Conservation (phyloP, 2,329 filamentous ascomycete genomes). For the Cladosporium sp. region DNA sequence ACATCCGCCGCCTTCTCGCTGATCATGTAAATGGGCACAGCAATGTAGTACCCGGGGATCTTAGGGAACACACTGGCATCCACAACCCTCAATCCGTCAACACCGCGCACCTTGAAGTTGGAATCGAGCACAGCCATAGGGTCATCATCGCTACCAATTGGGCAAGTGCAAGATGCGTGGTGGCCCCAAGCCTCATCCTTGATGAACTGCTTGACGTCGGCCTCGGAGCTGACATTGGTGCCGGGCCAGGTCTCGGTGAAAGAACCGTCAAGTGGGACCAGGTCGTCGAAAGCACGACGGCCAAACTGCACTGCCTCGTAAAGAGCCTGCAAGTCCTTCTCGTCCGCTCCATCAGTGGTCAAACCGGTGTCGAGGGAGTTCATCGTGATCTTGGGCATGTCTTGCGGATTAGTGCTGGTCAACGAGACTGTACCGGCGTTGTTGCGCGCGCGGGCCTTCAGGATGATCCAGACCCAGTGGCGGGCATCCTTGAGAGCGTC, state of each 20-base stretch:
- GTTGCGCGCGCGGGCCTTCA: constrained; percentile 62
- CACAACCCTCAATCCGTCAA: constrained; percentile 32
- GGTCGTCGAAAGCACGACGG: constrained; percentile 35
- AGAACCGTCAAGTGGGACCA: constrained; percentile 9
- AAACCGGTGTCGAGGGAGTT: constrained; percentile 19
- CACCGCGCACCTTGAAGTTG: constrained; percentile 34
- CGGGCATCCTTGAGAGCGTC: constrained; percentile 41
- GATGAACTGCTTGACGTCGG: constrained; percentile 11
- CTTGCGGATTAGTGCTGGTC: constrained; percentile 18
- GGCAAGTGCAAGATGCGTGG: constrained; percentile 47
- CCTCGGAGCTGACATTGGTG: constrained; percentile 9
- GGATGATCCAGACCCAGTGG: constrained; percentile 47
- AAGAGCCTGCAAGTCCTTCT: constrained; percentile 47
- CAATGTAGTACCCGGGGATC: constrained; percentile 22
- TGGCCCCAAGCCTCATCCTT: constrained; percentile 16
- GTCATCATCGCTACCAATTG: constrained; percentile 36
- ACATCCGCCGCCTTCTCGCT: constrained; percentile 38
- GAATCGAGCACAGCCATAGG: constrained; percentile 33
- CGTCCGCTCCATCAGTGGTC: constrained; percentile 13
- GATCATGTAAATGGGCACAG: constrained; percentile 32
- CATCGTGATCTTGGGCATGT: constrained; percentile 14
- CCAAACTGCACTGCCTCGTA: constrained; percentile 53
- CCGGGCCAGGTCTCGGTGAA: constrained; percentile 13
- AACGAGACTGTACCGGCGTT: constrained; percentile 30
- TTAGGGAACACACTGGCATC: constrained; percentile 31